A percentile compares a stretch with the other conserved stretches of the same genome.
Evolutionary conservation across 306 rosid genomes (phyloP).

Genomic region (Cajanus cajan): DNA sequence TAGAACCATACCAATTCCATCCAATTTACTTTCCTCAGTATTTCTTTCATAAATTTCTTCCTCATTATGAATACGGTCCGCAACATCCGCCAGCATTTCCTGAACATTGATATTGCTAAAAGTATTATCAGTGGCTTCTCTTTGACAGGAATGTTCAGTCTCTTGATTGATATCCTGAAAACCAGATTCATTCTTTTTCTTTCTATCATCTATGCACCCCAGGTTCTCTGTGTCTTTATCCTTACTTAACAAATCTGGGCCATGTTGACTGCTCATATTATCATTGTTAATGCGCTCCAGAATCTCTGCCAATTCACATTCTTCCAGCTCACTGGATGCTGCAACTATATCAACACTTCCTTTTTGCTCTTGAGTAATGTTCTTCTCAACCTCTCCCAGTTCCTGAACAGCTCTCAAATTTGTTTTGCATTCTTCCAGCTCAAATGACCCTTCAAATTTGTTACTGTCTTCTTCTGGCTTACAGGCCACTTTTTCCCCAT

Average conservation of each 20-base stretch:
- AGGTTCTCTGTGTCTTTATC: conserved; percentile 30
- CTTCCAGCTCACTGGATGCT: conserved; percentile 29
- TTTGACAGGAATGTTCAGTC: conserved; percentile 29
- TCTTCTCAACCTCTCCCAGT: conserved; percentile 22
- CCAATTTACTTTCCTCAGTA: conserved; percentile 32
- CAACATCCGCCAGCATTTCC: conserved; percentile 33
- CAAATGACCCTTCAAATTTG: conserved; percentile 26
- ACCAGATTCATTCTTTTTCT: conserved; percentile 29
- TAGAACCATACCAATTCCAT: conserved; percentile 38
- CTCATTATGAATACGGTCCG: conserved; percentile 33
- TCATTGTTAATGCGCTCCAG: conserved; percentile 35
- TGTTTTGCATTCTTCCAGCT: conserved; percentile 32
- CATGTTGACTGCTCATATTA: conserved; percentile 27
- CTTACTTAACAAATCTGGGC: conserved; percentile 21
- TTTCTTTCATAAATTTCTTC: conserved; percentile 40
- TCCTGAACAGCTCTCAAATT: conserved; percentile 26
- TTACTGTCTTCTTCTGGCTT: conserved; percentile 28
- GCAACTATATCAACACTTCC: conserved; percentile 40
- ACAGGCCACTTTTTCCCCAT: conserved; percentile 26
- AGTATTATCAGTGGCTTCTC: conserved; percentile 37
- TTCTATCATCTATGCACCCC: conserved; percentile 39
- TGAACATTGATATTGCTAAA: conserved; percentile 33
- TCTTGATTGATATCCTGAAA: conserved; percentile 45
- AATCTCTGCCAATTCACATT: conserved; percentile 38
- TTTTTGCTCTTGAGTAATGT: conserved; percentile 31